phyloP scores from a whole-genome alignment of 345 rosid species.

The Syzygium oleosum region DNA sequence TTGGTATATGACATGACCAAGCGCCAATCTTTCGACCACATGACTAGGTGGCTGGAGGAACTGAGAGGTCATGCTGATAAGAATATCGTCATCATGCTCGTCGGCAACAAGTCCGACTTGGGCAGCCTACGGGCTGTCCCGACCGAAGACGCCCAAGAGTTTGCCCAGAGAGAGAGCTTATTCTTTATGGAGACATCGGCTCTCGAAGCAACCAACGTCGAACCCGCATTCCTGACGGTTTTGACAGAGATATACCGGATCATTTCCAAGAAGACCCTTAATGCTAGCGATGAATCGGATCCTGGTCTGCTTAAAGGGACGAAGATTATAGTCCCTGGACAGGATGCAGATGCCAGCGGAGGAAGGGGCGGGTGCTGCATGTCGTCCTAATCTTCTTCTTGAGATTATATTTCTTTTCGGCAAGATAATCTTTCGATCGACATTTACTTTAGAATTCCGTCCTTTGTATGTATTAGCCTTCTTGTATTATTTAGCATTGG shows the following conservation, averaged over 20 bases:
- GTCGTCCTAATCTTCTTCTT: slow-evolving; percentile 11
- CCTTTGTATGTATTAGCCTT: background rate
- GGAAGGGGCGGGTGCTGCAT: slow-evolving; percentile 54
- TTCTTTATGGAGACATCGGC: slow-evolving; percentile 89
- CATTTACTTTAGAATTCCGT: background rate
- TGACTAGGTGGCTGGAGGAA: slow-evolving; percentile 81
- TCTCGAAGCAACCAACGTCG: slow-evolving; percentile 74
- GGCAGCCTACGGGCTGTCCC: slow-evolving; percentile 77
- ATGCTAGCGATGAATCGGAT: slow-evolving; percentile 37
- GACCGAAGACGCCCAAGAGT: slow-evolving; percentile 70
- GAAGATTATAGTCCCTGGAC: slow-evolving; percentile 50
- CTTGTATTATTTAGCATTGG: background rate
- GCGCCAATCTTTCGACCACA: slow-evolving; percentile 80
- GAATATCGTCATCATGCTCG: slow-evolving; percentile 72
- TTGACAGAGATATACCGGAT: slow-evolving; percentile 65
- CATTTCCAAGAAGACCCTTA: slow-evolving; percentile 63
- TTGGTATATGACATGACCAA: slow-evolving; percentile 80
- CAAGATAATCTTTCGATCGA: background rate
- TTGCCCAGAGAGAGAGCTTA: slow-evolving; percentile 77
- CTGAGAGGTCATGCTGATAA: slow-evolving; percentile 79
- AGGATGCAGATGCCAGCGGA: slow-evolving; percentile 22
- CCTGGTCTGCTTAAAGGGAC: slow-evolving; percentile 64
- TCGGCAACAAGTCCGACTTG: slow-evolving; percentile 75
- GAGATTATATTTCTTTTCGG: background rate
- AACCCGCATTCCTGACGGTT: slow-evolving; percentile 59